phyloP scores from a whole-genome alignment of 140 eudicot species.

The Oenanthe javanica region DNA sequence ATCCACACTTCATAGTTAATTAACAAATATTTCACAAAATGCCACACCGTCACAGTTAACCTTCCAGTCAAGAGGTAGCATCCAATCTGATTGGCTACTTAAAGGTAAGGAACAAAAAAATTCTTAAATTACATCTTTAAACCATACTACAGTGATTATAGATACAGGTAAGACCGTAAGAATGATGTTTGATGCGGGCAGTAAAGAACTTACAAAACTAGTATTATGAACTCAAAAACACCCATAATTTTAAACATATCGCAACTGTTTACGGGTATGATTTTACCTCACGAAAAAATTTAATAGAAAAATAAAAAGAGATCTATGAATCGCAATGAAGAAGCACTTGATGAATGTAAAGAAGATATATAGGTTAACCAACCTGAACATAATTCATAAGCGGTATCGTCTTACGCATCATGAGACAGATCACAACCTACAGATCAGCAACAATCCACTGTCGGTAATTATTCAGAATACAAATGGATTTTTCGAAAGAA shows the following conservation, averaged over 20 bases:
- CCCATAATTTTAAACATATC: not conserved
- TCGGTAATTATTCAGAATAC: not conserved
- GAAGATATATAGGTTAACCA: constrained; percentile 15
- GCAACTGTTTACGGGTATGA: not conserved
- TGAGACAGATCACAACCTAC: constrained; percentile 88
- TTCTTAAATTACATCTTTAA: not conserved
- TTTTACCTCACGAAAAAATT: not conserved
- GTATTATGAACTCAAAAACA: not conserved
- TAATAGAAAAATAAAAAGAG: not conserved
- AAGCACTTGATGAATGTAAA: not conserved
- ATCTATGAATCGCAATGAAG: not conserved
- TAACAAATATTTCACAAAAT: not conserved
- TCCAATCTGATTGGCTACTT: not conserved
- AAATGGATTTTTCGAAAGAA: not conserved
- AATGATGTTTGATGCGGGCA: too few relatives aligned
- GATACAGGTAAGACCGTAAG: too few relatives aligned
- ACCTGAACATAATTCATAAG: constrained; percentile 94
- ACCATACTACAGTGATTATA: not conserved
- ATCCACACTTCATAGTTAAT: not conserved
- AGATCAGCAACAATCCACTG: constrained; percentile 17
- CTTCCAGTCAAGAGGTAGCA: not conserved
- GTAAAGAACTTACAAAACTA: not conserved
- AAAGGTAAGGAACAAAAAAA: not conserved
- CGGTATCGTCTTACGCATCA: constrained; percentile 79
- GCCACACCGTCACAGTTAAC: not conserved